Evolutionary conservation across 352 stramenopile genomes (phyloP), one percentile per base, ranked within the genome.

Genomic region (Globisporangium abappressorium): DNA sequence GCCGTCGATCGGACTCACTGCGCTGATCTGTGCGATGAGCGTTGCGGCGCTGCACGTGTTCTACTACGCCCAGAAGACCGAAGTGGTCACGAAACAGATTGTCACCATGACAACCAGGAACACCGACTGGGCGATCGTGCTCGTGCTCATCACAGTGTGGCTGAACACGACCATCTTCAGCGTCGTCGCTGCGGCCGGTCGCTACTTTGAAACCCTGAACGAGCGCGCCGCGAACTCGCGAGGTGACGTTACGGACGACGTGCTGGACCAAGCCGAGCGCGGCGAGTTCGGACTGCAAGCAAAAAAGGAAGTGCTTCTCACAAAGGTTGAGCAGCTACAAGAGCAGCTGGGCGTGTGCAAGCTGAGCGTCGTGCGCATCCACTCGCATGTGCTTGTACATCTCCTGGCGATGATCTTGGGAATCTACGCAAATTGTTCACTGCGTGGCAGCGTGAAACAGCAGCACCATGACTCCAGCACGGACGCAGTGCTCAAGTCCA

Each of bases 261-360:
- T 89, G 8, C 66, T 92, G 18, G 74, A 82, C 22, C 78, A 89
- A 20, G 84, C 84, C 0, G 81, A 92, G 30, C 72, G 80, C 12
- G 84, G 84, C 7, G 81, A 92, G 58, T 90, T 92, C 41, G 81
- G 84, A 0, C 72, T 92, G 6, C 82, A 88, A 71, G 84, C 81
- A n/a, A 86, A 89, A 54, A 72, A 66, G 9, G 84, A 89, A 65
- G 81, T 81, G 36, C 67, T 87, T 15, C 66, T 75, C 56, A 79
- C 75, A 1, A 80, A 83, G 12, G 80, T 92, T 24, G 84, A 89
- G 70, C 78, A 79, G 36, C 73, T 77, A 18, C 84, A 90, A 36
- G 71, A 79, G 7, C 69, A 92, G 34, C 68, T 90, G 4, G 84
- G 84, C 0, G 60, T 90, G 18, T 87, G 71, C 56, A 85, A 82